phyloP scores from a whole-genome alignment of 495 filamentous ascomycete species.

The Sporormia fimetaria region DNA sequence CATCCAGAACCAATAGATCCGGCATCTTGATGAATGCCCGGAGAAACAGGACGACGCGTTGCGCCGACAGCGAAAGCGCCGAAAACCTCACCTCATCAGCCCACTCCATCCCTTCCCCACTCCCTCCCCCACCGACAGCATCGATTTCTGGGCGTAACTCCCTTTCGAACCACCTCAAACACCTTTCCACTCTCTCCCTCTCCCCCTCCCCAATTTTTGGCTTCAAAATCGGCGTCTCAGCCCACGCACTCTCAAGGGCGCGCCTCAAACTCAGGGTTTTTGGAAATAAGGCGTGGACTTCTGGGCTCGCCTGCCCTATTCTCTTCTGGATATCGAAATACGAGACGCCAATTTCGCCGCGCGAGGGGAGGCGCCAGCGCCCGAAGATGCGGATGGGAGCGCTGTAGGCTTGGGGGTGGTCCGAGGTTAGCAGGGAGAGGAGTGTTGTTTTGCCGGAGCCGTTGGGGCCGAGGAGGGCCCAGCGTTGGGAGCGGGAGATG shows the following conservation, averaged over 20 bases:
- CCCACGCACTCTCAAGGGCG: conserved; percentile 73
- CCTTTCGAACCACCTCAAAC: conserved; percentile 58
- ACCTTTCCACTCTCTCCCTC: conserved; percentile 48
- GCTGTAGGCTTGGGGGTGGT: conserved; percentile 90
- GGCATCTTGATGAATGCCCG: conserved; percentile 71
- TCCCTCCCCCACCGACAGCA: background rate
- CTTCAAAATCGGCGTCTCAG: conserved; percentile 67
- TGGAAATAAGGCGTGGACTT: conserved; percentile 89
- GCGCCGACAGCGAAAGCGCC: conserved; percentile 61
- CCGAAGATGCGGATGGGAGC: conserved; percentile 79
- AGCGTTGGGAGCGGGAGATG: conserved; percentile 69
- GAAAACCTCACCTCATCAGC: conserved; percentile 61
- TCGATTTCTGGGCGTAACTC: conserved; percentile 50
- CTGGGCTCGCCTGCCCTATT: conserved; percentile 84
- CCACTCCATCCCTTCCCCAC: conserved; percentile 44
- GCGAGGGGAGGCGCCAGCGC: conserved; percentile 62
- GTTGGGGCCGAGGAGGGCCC: conserved; percentile 87
- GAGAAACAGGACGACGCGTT: conserved; percentile 75
- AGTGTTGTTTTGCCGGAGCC: conserved; percentile 88
- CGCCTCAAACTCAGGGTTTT: conserved; percentile 61
- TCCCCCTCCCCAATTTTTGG: conserved; percentile 49
- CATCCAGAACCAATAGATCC: conserved; percentile 84
- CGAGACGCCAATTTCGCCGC: conserved; percentile 62
- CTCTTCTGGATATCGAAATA: conserved; percentile 85
- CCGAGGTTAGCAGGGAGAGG: conserved; percentile 81